Conservation (phyloP, 1,139 yeast species). For the Lodderomyces beijingensis region DNA sequence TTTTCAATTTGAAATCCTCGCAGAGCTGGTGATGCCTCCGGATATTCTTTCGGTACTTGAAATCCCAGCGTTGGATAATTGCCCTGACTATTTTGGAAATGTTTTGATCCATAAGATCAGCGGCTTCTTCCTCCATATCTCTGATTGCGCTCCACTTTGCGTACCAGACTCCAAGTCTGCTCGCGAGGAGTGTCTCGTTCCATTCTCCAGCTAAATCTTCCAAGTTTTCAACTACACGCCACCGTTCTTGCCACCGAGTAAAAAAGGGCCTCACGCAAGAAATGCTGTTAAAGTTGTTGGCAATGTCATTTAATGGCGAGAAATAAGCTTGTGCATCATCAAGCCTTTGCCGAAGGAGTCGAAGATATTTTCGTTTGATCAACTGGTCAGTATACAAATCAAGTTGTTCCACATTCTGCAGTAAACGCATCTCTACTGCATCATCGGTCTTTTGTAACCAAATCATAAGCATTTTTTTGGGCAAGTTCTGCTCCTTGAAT, state of each 20-base stretch:
- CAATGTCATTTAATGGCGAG: background rate
- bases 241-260: background rate
- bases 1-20: conserved; percentile 34
- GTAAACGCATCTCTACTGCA: conserved; percentile 1
- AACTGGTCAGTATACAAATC: background rate
- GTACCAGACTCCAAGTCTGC: background rate
- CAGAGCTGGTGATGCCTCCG: conserved; percentile 35
- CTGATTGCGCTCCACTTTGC: background rate
- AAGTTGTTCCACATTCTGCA: background rate
- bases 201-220: no score
- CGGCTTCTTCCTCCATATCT: conserved; percentile 1
- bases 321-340: background rate
- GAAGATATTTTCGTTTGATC: background rate
- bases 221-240: background rate
- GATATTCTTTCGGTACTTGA: conserved; percentile 31
- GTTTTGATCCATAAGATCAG: background rate
- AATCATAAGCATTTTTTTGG: background rate
- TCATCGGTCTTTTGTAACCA: conserved; percentile 2
- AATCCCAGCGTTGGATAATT: conserved; percentile 34
- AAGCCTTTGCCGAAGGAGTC: background rate
- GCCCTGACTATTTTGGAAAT: conserved; percentile 14
- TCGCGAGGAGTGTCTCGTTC: background rate
- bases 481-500: no score
- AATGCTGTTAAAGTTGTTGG: background rate
- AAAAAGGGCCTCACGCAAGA: background rate